Evolutionary conservation across 2,329 filamentous ascomycete genomes (phyloP), one percentile per base, ranked within the genome.

Genomic region (Stenocarpella maydis): DNA sequence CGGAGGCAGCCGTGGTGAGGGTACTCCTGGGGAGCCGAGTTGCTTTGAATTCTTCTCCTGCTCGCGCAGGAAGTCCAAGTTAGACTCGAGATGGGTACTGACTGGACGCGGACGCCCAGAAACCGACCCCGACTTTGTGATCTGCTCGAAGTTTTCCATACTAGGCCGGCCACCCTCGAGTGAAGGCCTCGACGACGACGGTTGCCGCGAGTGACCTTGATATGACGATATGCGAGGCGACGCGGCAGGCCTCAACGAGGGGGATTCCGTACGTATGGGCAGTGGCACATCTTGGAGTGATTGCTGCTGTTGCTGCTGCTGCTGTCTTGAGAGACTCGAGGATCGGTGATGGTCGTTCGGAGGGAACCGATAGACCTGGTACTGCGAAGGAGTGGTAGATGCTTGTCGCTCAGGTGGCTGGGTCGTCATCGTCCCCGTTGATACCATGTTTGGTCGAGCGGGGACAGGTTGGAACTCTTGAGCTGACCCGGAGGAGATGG

Each of bases 51-150:
- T 83, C 26, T 83, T 84, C 76, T 97, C 94, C 64, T 90, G 87
- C 74, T 96, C 94, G 26, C 93, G 90, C 21, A 97, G 83, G 75
- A 93, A 94, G 70, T 97, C 94, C 65, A 96, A 84, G 76, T 92
- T 94, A 0, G 92, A 92, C 74, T 94, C 92, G 4, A 97, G 86
- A 77, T 95, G 93, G 41, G 93, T 92, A 78, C 95, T 98, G 0
- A 89, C 85, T 2, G 95, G 95, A 54, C 95, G 87, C 66, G 89
- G 86, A 71, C 91, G 89, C 7, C 75, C 74, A 17, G 72, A 71
- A 34, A 74, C 69, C 14, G 78, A 74, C n/a, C 68, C 75, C 7
- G 74, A 86, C 79, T 87, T 90, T 1, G 89, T 87, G 10, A 90
- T 78, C 0, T 85, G 81, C 45, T 91, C 88, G 10, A 88, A 82